Conservation (phyloP, 352 stramenopile genomes). For the Blastocystis sp. region DNA sequence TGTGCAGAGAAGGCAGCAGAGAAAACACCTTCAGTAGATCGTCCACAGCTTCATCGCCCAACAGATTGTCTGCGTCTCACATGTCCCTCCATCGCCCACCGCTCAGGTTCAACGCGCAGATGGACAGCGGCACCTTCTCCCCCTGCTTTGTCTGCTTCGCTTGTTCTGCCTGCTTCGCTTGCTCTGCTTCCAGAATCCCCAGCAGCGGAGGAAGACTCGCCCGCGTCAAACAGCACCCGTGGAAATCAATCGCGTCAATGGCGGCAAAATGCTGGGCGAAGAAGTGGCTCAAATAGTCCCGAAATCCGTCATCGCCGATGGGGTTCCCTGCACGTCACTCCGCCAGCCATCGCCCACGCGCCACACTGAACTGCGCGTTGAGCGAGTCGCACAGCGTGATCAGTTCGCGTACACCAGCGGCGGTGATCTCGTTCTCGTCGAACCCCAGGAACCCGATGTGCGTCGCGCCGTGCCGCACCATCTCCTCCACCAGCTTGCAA, state of each 20-base stretch:
- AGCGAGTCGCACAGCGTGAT: background rate
- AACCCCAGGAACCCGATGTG: conserved; percentile 13
- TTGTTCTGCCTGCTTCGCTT: background rate
- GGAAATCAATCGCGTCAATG: conserved; percentile 47
- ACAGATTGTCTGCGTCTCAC: conserved; percentile 27
- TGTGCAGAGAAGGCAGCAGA: conserved; percentile 21
- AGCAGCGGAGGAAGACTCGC: background rate
- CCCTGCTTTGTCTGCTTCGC: background rate
- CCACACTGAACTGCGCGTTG: background rate
- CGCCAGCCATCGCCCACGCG: background rate
- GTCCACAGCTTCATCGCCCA: conserved; percentile 1
- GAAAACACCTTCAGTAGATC: background rate
- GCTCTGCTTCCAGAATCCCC: background rate
- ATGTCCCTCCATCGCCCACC: background rate
- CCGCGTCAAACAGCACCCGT: conserved; percentile 5
- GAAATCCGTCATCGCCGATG: conserved; percentile 17
- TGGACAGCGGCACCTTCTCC: background rate
- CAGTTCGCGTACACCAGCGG: background rate
- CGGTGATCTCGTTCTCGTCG: conserved; percentile 19
- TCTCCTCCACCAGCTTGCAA: background rate
- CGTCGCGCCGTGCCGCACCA: background rate
- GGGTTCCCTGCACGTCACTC: conserved; percentile 2
- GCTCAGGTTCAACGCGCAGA: conserved; percentile 41
- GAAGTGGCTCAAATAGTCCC: conserved; percentile 5
- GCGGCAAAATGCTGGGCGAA: background rate